Conservation (phyloP, 2,329 filamentous ascomycete genomes). For the Moelleriella libera region DNA sequence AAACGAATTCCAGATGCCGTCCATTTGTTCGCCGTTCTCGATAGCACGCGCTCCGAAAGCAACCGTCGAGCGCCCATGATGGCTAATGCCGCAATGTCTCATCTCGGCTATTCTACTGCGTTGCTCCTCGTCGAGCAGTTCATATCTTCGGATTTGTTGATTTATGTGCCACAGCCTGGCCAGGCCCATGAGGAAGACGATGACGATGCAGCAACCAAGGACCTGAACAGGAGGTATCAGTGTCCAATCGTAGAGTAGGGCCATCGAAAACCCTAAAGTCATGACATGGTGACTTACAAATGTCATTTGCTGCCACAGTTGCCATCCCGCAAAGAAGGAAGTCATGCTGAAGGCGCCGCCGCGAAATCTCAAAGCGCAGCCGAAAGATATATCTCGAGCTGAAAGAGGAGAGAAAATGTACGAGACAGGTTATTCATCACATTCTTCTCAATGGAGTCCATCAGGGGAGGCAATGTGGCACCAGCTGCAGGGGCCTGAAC, state of each 20-base stretch:
- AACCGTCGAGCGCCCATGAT: constrained; percentile 38
- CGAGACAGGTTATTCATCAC: neutral
- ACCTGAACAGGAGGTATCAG: constrained; percentile 34
- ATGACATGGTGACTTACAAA: constrained; percentile 46
- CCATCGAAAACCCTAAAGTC: neutral
- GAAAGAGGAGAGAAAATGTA: neutral
- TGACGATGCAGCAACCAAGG: constrained; percentile 53
- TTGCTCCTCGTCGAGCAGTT: constrained; percentile 54
- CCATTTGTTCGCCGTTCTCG: constrained; percentile 68
- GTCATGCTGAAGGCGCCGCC: constrained; percentile 11
- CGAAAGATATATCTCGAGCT: neutral
- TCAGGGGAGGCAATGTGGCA: neutral
- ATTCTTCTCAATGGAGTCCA: too few relatives aligned
- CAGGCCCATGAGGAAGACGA: constrained; percentile 55
- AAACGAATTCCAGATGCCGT: constrained; percentile 67
- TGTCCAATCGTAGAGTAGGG: neutral
- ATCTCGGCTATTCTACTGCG: constrained; percentile 36
- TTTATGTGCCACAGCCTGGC: constrained; percentile 52
- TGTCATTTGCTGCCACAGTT: constrained; percentile 78
- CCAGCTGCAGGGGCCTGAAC: neutral
- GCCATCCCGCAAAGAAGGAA: constrained; percentile 55
- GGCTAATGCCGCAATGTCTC: constrained; percentile 36
- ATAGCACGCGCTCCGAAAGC: constrained; percentile 81
- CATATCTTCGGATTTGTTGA: constrained; percentile 38
- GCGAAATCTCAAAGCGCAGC: neutral